Conservation (phyloP, 2,329 filamentous ascomycete genomes). For the Elsinoe arachidis region DNA sequence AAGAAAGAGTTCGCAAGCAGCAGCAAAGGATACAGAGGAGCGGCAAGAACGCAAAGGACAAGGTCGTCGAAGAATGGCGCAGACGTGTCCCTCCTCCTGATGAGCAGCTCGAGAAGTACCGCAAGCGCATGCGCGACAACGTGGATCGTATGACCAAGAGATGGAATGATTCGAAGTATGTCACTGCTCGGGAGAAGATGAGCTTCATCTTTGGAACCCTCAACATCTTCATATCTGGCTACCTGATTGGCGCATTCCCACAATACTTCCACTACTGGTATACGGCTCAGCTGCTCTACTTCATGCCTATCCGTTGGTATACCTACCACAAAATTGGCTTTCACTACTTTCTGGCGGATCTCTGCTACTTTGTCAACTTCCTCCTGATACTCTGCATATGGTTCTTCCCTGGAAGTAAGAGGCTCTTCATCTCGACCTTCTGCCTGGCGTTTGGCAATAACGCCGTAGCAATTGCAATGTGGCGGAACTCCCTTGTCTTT, state of each 20-base stretch:
- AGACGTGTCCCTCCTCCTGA: conserved; percentile 77
- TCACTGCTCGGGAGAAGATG: conserved; percentile 85
- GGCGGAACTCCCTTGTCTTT: conserved; percentile 96
- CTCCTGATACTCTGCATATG: conserved; percentile 75
- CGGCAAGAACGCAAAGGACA: conserved; percentile 71
- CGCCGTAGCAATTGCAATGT: conserved; percentile 95
- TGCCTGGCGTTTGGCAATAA: conserved; percentile 95
- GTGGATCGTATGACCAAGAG: conserved; percentile 78
- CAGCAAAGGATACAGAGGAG: conserved; percentile 69
- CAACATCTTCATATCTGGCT: conserved; percentile 96
- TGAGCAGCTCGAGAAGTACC: conserved; percentile 86
- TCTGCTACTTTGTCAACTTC: conserved; percentile 97
- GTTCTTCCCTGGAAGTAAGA: conserved; percentile 82
- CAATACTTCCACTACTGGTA: conserved; percentile 92
- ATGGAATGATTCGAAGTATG: conserved; percentile 84
- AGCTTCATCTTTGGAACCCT: conserved; percentile 94
- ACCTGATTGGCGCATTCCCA: conserved; percentile 77
- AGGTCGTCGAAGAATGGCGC: conserved; percentile 88
- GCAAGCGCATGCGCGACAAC: conserved; percentile 73
- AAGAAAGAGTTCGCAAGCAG: conserved; percentile 77
- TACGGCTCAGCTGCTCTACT: conserved; percentile 53
- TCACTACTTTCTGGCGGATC: conserved; percentile 92
- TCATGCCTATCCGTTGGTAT: conserved; percentile 93
- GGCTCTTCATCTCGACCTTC: conserved; percentile 84
- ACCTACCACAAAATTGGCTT: conserved; percentile 86